Conservation (phyloP, 495 filamentous ascomycete species). For the Saxophila tyrrhenica region DNA sequence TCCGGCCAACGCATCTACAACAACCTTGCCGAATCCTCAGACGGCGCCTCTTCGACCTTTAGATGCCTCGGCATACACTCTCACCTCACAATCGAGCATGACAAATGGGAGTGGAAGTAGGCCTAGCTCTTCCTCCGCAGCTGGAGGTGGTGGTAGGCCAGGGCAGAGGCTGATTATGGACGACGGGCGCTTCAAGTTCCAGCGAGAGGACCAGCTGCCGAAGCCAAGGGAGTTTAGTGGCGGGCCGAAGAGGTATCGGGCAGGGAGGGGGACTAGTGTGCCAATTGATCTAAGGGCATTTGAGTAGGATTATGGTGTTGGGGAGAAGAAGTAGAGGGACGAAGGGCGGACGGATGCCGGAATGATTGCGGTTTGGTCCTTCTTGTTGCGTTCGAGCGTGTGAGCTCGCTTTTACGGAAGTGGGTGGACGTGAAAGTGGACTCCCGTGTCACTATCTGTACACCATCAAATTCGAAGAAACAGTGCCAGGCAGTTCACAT, state of each 20-base stretch:
- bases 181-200: constrained; percentile 78
- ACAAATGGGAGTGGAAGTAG: not conserved
- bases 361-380: too few species aligned
- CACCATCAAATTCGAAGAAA: too few species aligned
- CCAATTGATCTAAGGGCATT: constrained; percentile 64
- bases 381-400: too few species aligned
- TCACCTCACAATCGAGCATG: constrained; percentile 4
- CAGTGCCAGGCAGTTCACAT: too few species aligned
- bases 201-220: constrained; percentile 67
- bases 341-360: too few species aligned
- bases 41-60: constrained; percentile 13
- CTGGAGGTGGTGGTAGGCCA: constrained; percentile 23
- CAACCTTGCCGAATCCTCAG: not conserved
- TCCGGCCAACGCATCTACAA: constrained; percentile 16
- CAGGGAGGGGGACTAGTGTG: constrained; percentile 85
- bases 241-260: constrained; percentile 64
- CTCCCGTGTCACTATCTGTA: too few species aligned
- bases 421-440: too few species aligned
- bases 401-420: too few species aligned
- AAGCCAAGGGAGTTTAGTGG: constrained; percentile 72
- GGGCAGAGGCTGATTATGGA: constrained; percentile 49
- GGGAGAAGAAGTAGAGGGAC: too few species aligned
- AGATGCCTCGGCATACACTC: constrained; percentile 15
- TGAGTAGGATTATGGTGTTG: too few species aligned
- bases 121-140: constrained; percentile 7